Conservation (phyloP, 1,284 basidiomycete species). For the Kalmanozyma brasiliensis region DNA sequence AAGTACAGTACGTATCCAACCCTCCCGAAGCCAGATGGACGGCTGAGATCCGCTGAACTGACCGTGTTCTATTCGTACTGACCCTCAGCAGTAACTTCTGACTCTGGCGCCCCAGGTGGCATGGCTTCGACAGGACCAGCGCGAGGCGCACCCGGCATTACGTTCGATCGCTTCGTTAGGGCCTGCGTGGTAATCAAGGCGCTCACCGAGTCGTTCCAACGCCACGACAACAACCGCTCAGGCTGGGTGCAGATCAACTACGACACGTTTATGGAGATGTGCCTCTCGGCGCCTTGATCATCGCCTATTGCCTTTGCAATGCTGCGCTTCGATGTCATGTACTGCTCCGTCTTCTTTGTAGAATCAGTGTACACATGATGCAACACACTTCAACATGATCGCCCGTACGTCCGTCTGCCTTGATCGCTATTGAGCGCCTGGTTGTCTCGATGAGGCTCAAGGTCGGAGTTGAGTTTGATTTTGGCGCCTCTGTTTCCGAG, state of each 20-base stretch:
- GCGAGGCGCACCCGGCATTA: constrained; percentile 31
- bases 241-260: constrained; percentile 53
- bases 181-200: constrained; percentile 60
- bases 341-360: neutral
- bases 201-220: constrained; percentile 57
- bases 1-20: constrained; percentile 57
- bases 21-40: neutral
- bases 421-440: too few relatives aligned
- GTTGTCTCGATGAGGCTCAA: too few relatives aligned
- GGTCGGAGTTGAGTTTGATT: too few relatives aligned
- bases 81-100: constrained; percentile 26
- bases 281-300: constrained; percentile 53
- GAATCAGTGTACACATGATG: too few relatives aligned
- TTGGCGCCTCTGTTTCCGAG: too few relatives aligned
- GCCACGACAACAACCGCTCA: constrained; percentile 41
- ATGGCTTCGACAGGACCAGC: constrained; percentile 30
- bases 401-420: too few relatives aligned
- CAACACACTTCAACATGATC: too few relatives aligned
- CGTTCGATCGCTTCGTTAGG: constrained; percentile 57
- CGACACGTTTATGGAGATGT: constrained; percentile 54
- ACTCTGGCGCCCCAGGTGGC: constrained; percentile 30
- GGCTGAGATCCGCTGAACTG: constrained; percentile 6
- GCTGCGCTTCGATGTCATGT: too few relatives aligned
- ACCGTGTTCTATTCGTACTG: constrained; percentile 17
- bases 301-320: neutral